phyloP scores from a whole-genome alignment of 2,329 filamentous ascomycete genomes.

The Aspergillus intermedius region DNA sequence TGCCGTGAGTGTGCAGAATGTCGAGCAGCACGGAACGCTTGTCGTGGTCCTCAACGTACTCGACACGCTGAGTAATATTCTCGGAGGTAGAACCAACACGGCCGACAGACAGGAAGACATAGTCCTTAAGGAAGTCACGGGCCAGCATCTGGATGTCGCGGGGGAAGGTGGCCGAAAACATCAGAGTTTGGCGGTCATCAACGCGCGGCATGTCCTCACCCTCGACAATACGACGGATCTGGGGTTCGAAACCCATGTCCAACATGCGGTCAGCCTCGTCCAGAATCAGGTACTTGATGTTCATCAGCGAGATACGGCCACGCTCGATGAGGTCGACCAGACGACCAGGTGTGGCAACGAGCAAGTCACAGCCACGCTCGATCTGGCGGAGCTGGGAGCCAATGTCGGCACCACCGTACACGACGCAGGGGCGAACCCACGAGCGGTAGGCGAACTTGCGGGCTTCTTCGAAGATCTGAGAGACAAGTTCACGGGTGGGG shows the following conservation, averaged over 20 bases:
- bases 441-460: constrained; percentile 98
- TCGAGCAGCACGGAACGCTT: constrained; percentile 97
- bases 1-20: constrained; percentile 85
- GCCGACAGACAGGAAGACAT: constrained; percentile 96
- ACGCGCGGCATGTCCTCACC: constrained; percentile 94
- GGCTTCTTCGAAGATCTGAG: constrained; percentile 95
- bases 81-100: constrained; percentile 99
- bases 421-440: constrained; percentile 96
- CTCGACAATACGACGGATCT: constrained; percentile 97
- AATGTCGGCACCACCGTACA: constrained; percentile 98
- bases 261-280: constrained; percentile 99
- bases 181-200: constrained; percentile 85
- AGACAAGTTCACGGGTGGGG: constrained; percentile 95
- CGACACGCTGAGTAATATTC: constrained; percentile 98
- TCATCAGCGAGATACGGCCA: constrained; percentile 92
- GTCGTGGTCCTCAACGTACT: constrained; percentile 94
- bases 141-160: constrained; percentile 99
- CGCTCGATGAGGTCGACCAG: constrained; percentile 97
- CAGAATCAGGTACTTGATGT: constrained; percentile 98
- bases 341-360: constrained; percentile 95
- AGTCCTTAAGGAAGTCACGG: constrained; percentile 97
- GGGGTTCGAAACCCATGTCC: constrained; percentile 99
- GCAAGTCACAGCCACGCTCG: constrained; percentile 91
- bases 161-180: constrained; percentile 99
- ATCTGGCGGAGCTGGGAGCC: constrained; percentile 97